Percentiles rank a stretch among this genome's conserved stretches.
These are phyloP conservation scores for Ramularia endophylla DNA, from an alignment of 2,329 filamentous ascomycete genomes.

Conservation along the genomic window DNA sequence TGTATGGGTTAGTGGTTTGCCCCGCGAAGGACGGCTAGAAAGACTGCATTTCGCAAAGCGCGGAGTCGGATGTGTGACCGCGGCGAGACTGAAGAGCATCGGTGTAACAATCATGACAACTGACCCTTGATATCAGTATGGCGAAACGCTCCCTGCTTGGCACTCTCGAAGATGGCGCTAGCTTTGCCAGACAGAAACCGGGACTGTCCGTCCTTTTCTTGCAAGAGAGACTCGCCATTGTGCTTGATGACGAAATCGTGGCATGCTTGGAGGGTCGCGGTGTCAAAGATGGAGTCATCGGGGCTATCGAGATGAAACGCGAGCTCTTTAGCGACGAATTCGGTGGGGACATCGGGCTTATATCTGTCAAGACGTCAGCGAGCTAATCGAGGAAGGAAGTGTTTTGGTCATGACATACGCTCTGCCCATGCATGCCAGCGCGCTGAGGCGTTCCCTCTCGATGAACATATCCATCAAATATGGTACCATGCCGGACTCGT, in stretches of 20 bases:
- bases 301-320: slow-evolving; percentile 90
- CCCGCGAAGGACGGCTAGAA: slow-evolving; percentile 1
- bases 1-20: slow-evolving; percentile 3
- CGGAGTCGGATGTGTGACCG: too few relatives aligned
- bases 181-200: slow-evolving; percentile 70
- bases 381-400: background rate
- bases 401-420: slow-evolving; percentile 58
- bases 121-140: slow-evolving; percentile 97
- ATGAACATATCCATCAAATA: slow-evolving; percentile 99
- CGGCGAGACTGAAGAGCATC: too few relatives aligned
- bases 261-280: slow-evolving; percentile 42
- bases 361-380: slow-evolving; percentile 62
- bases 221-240: slow-evolving; percentile 67
- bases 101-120: slow-evolving; percentile 60
- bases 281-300: slow-evolving; percentile 24
- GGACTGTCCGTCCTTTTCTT: slow-evolving; percentile 63
- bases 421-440: slow-evolving; percentile 88
- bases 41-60: too few relatives aligned
- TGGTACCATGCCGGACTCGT: slow-evolving; percentile 67
- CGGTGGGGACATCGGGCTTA: slow-evolving; percentile 81
- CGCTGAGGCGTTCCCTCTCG: slow-evolving; percentile 82
- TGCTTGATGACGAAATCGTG: slow-evolving; percentile 85
- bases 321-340: slow-evolving; percentile 92
- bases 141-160: slow-evolving; percentile 68
- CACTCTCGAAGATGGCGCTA: slow-evolving; percentile 64